Conservation (phyloP, 2,329 filamentous ascomycete species). For the Sarocladium kiliense region DNA sequence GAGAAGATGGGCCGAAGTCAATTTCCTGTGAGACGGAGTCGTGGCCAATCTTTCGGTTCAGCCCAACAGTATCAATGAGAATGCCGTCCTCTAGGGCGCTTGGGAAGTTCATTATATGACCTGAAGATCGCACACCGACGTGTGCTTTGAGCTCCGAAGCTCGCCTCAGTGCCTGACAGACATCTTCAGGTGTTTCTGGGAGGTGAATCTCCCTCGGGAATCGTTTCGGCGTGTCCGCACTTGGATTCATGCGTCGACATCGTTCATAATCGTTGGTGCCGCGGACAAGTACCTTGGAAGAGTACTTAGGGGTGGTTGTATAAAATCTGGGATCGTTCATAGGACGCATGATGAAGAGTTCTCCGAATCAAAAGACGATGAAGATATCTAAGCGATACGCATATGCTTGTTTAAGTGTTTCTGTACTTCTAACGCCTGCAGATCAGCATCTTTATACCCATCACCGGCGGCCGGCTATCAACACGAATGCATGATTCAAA, state of each 20-base stretch:
- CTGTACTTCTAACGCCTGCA: too few relatives aligned
- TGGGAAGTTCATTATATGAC: neutral
- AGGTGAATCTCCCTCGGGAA: neutral
- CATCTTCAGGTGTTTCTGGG: neutral
- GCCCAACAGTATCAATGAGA: neutral
- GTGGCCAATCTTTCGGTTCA: neutral
- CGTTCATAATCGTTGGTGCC: neutral
- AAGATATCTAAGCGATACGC: too few relatives aligned
- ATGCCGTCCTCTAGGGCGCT: neutral
- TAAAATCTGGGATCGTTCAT: neutral
- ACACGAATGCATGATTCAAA: too few relatives aligned
- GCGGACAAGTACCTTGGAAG: neutral
- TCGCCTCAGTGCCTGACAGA: neutral
- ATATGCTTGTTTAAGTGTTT: too few relatives aligned
- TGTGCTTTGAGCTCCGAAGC: neutral
- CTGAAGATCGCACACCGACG: constrained; percentile 1
- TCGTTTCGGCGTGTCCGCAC: neutral
- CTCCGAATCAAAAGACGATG: neutral
- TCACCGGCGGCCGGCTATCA: too few relatives aligned
- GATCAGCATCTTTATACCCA: too few relatives aligned
- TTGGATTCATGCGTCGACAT: neutral
- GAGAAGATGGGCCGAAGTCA: neutral
- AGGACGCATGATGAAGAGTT: neutral
- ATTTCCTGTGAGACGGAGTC: neutral
- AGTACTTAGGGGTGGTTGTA: neutral